Percentiles rank a stretch among this genome's conserved stretches.
phyloP scores from a whole-genome alignment of 2,329 filamentous ascomycete species.

The Xylariaceae sp. region DNA sequence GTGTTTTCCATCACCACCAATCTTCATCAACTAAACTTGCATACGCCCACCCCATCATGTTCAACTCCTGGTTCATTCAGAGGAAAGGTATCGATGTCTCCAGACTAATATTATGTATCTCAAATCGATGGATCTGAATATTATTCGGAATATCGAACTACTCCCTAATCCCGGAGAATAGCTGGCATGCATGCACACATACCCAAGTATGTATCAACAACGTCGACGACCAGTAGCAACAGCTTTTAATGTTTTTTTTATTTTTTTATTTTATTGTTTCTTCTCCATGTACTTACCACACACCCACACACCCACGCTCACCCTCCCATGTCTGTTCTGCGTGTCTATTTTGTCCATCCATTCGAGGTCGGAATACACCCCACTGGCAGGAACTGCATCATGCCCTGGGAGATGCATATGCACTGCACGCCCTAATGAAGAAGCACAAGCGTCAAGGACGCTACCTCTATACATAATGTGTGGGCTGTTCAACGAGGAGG shows the following conservation, averaged over 20 bases:
- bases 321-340: background rate
- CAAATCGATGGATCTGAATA: background rate
- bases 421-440: slow-evolving; percentile 26
- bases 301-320: no score
- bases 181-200: no score
- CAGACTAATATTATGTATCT: background rate
- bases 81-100: background rate
- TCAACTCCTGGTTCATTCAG: background rate
- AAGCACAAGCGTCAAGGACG: slow-evolving; percentile 25
- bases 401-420: slow-evolving; percentile 24
- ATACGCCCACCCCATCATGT: background rate
- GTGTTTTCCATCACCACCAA: no score
- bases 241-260: no score
- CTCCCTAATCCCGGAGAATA: no score
- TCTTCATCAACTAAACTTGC: background rate
- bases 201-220: no score
- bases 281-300: no score
- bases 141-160: no score
- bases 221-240: no score
- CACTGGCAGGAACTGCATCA: slow-evolving; percentile 26
- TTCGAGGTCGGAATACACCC: slow-evolving; percentile 30
- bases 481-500: background rate
- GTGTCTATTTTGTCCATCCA: slow-evolving; percentile 13
- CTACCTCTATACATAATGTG: background rate
- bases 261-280: no score